These are phyloP conservation scores for Diversispora eburnea DNA, from an alignment of 192 early-diverging fungal genomes.

Conservation along the genomic window DNA sequence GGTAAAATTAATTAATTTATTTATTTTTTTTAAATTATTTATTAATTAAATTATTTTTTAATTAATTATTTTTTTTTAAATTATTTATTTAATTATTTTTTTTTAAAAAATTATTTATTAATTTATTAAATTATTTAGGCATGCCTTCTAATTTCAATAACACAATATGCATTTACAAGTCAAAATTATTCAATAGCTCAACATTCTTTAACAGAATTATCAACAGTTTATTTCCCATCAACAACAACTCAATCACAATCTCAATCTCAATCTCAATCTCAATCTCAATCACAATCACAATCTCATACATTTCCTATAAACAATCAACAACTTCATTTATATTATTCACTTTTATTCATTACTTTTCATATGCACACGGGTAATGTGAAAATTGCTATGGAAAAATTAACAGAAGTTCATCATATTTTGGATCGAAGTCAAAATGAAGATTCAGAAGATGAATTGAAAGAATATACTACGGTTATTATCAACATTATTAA, in stretches of 20 bases:
- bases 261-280: conserved; percentile 23
- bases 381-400: conserved; percentile 21
- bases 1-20: conserved; percentile 3
- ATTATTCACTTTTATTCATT: conserved; percentile 29
- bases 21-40: neutral
- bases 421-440: conserved; percentile 21
- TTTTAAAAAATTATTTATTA: neutral
- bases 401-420: conserved; percentile 29
- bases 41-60: neutral
- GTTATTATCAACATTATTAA: conserved; percentile 6
- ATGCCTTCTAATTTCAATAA: conserved; percentile 25
- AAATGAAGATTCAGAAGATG: conserved; percentile 15
- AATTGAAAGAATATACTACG: conserved; percentile 26
- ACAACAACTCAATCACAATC: conserved; percentile 10
- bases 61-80: neutral
- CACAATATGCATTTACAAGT: conserved; percentile 28
- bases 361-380: conserved; percentile 30
- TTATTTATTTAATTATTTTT: neutral
- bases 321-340: conserved; percentile 25
- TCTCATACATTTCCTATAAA: conserved; percentile 20
- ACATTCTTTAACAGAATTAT: conserved; percentile 21
- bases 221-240: conserved; percentile 29
- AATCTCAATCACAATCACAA: conserved; percentile 12
- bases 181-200: conserved; percentile 22
- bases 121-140: conserved; percentile 9